Base-by-base conservation (phyloP, 495 filamentous ascomycete species). In the Diplogelasinospora grovesii region DNA sequence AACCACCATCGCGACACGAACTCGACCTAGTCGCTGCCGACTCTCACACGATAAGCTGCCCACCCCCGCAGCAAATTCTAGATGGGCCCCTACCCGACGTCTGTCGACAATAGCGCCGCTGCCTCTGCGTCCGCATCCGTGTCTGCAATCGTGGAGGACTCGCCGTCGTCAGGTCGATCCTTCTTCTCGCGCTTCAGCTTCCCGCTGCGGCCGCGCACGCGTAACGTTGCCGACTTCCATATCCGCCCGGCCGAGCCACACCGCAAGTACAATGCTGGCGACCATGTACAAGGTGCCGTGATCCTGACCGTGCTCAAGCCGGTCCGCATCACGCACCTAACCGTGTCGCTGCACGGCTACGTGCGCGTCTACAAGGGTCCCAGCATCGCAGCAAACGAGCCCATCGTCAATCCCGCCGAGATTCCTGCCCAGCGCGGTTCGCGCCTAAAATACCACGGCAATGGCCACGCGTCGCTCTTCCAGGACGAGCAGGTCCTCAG, bases 401-500 rank as follows among this genome's bases (percentile, higher is more conserved):
- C 51, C 59, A 61, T 57, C 8, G 48, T 64, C 50, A 68, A 71
- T 22, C 60, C 67, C 19, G 68, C 49, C 46, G 57, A 65, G 39
- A 57, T 52, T 31, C 54, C 59, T 22, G 63, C 57, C 43, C 52
- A 42, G 49, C 45, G 69, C 65, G 29, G 73, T 18, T 69, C 74
- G 60, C 43, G 75, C 61, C 53, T 59, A 8, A 82, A 86, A 55
- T 88, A 89, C 52, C 73, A 80, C 56, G 84, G 83, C 22, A 86
- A 89, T 68, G 89, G 89, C 18, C 75, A 86, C 53, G 82, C 82
- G 8, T 86, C 82, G 5, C 64, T 98, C 28, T 97, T 96, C 51
- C 83, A 90, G 60, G 89, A 97, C 54, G 88, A 98, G 57, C 70
- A 83, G 41, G 81, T 90, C 11, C 72, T 97, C 25, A 95, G 89